Conservation (phyloP, 2,329 filamentous ascomycete species). For the Hymenoscyphus fructigenus region DNA sequence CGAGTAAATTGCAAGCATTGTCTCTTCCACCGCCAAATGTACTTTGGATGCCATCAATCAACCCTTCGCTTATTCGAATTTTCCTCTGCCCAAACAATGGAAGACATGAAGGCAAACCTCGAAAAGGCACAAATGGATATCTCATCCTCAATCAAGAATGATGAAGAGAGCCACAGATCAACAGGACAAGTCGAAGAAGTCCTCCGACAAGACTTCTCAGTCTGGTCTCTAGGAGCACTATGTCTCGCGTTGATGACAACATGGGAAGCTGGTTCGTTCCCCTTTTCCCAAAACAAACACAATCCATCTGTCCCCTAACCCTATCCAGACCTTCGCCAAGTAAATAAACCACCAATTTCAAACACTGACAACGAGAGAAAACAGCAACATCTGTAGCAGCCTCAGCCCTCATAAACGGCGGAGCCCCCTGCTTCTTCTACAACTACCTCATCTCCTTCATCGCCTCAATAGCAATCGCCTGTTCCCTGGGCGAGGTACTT, state of each 20-base stretch:
- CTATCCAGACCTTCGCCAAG: no score
- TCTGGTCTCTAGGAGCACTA: slow-evolving; percentile 45
- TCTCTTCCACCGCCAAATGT: no score
- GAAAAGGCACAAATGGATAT: no score
- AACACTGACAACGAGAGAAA: background rate
- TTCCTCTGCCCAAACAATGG: no score
- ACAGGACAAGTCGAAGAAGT: slow-evolving; percentile 24
- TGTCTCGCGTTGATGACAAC: slow-evolving; percentile 51
- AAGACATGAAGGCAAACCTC: no score
- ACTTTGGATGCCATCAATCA: no score
- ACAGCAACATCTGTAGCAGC: slow-evolving; percentile 43
- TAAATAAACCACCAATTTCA: no score
- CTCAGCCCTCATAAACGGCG: slow-evolving; percentile 45
- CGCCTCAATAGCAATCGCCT: slow-evolving; percentile 41
- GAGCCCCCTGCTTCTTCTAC: slow-evolving; percentile 47
- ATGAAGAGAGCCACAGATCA: no score
- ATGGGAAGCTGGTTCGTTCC: slow-evolving; percentile 44
- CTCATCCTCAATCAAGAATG: no score
- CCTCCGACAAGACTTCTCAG: slow-evolving; percentile 38
- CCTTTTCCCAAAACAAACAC: background rate
- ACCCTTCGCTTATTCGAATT: no score
- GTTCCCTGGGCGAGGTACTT: slow-evolving; percentile 40
- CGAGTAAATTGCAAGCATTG: no score
- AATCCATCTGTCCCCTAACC: background rate
- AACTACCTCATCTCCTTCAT: slow-evolving; percentile 45